A percentile compares a stretch with the other conserved stretches of the same genome.
These are phyloP conservation scores for Samsoniella hepiali DNA, from an alignment of 2,329 filamentous ascomycete genomes.

Conservation along the genomic window DNA sequence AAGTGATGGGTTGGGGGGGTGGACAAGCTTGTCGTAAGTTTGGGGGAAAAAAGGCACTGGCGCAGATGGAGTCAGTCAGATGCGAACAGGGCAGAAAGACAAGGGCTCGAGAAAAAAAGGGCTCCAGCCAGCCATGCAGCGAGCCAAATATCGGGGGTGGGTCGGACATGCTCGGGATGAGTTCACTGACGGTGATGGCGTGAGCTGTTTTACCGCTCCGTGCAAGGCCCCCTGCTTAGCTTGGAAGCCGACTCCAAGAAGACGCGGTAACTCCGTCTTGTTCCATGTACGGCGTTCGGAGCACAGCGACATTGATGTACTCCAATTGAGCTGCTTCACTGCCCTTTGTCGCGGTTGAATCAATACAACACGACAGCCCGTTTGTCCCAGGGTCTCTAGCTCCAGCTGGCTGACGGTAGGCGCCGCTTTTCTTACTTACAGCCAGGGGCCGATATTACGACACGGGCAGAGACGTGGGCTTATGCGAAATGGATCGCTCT, in stretches of 20 bases:
- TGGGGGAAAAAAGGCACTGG: not conserved
- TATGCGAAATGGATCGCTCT: conserved; percentile 5
- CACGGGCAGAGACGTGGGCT: conserved; percentile 1
- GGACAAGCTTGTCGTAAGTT: conserved; percentile 10
- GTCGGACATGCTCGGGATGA: conserved; percentile 17
- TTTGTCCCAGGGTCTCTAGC: not conserved
- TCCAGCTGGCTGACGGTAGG: conserved; percentile 15
- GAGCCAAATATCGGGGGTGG: conserved; percentile 19
- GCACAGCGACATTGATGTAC: not conserved
- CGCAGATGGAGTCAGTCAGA: conserved; percentile 9
- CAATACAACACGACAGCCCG: not conserved
- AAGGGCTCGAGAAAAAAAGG: not conserved
- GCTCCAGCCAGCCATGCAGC: not conserved
- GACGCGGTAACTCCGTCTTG: not conserved
- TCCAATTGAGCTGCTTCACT: not conserved
- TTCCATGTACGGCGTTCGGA: not conserved
- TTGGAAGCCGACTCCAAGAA: not conserved
- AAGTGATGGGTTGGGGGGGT: not conserved
- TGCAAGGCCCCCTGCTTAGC: not conserved
- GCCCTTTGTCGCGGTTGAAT: not conserved
- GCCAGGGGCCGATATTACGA: conserved; percentile 13
- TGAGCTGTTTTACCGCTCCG: conserved; percentile 11
- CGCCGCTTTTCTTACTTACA: conserved; percentile 18
- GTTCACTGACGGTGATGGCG: conserved; percentile 8
- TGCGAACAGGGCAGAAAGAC: conserved; percentile 5